Evolutionary conservation across 2,329 filamentous ascomycete genomes (phyloP), one percentile per base, ranked within the genome.

Genomic region (Xylariaceae sp.): DNA sequence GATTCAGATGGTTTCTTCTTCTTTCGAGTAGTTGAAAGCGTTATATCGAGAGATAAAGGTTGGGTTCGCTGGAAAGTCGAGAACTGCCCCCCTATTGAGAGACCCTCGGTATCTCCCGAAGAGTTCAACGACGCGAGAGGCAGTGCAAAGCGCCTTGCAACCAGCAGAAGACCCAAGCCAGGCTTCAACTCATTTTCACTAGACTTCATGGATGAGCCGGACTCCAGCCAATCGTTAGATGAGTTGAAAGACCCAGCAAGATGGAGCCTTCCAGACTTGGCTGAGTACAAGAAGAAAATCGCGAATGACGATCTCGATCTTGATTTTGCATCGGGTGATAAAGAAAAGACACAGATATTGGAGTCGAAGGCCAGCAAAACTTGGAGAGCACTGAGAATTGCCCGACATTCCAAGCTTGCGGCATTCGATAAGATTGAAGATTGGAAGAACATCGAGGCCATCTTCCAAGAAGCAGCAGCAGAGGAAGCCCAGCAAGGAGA

Each of bases 41-140:
- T 99, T 37, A 83, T 99, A 35, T 90, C 91, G 23, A 84, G 94
- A 64, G 94, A 99, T 74, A 97, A 97, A 78, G 97, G 97, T 72
- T 99, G 95, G 95, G 92, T 95, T 50, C 88, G 92, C 63, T 99
- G 94, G 94, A 99, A 99, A 76, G 88, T 93, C 61, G 92, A 97
- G 72, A 90, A 88, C 66, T 99, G 94, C 72, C 90, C 91, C 23
- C 84, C 88, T 4, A 97, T 99, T 69, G 87, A 92, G 70, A 83
- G 85, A 61, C 84, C 88, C 18, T 78, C 90, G 9, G 82, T 97
- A 35, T 81, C 87, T 2, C 81, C 87, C 0, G 75, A 83, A 34
- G 82, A 88, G 51, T 93, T 92, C 71, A 74, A 86, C 45, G 82
- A 86, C 56, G 88, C 92, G 23, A 88, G 88, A 71, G 77, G 81